Base-by-base conservation (phyloP, 495 filamentous ascomycete species). In the Lasiosphaeria miniovina region DNA sequence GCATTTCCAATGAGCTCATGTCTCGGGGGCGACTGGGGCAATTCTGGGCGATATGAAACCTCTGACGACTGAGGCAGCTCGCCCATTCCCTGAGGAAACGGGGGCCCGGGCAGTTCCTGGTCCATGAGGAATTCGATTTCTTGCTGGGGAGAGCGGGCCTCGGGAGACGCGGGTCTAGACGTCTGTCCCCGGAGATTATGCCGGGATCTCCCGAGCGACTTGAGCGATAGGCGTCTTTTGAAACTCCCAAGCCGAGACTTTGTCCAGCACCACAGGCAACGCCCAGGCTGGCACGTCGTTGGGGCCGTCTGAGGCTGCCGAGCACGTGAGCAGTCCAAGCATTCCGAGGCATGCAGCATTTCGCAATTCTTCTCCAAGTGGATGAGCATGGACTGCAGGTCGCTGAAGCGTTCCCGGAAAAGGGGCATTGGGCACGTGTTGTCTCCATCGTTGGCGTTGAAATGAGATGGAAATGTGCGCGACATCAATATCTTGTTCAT, bases 311-410 rank as follows among this genome's bases (percentile, higher is more conserved):
- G 14, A 17, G 38, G 7, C 14, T 14, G 15, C 7, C 12, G n/a
- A 9, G 52, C 50, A 6, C 50, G 50, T 4, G 50, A 12, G 32
- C 50, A 52, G 4, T 35, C 50, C 24, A 11, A 33, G 32, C 31
- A 33, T 43, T 40, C 52, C 36, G 6, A 36, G 24, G 9, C 8
- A 35, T 45, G 17, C 36, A 55, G 14, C 15, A 31, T 36, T 17
- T 40, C 12, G 36, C 52, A 55, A 9, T 55, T 4, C 35, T 41
- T 55, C 5, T 55, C 52, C 14, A 55, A 36, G 38, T 55, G 52
- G 31, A 55, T 31, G 34, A 55, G 35, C 35, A 55, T 12, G 35
- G 52, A 31, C 7, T 40, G 36, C 11, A 55, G 34, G 31, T 55
- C 36, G 9, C 33, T 12, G 15, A 40, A 55, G 9, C 36, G 52